Conservation (phyloP, 768 basidiomycete species). For the Trametes sanguinea region DNA sequence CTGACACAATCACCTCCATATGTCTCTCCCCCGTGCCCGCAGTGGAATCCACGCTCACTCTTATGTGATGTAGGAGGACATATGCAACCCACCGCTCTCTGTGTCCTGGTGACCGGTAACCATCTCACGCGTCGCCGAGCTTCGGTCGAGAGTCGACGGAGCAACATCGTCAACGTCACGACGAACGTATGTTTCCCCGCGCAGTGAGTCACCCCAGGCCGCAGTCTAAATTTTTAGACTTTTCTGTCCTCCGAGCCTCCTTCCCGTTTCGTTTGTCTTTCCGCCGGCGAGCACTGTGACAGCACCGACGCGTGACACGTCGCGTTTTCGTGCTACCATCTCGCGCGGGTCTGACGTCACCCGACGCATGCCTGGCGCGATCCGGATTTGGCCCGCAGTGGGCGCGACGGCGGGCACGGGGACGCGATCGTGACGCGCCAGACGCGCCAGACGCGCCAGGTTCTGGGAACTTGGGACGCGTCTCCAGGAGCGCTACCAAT, state of each 20-base stretch:
- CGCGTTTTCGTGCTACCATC: constrained; percentile 7
- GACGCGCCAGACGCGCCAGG: neutral
- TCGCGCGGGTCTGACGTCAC: constrained; percentile 18
- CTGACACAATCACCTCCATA: neutral
- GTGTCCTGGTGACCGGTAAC: constrained; percentile 10
- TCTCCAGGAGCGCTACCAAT: too few species aligned
- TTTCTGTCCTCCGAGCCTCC: neutral
- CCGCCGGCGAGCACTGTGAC: constrained; percentile 1
- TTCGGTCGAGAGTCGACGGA: neutral
- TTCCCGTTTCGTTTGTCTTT: neutral
- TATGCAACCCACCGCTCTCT: neutral
- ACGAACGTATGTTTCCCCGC: neutral
- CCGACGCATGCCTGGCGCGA: constrained; percentile 7
- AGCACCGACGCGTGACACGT: constrained; percentile 10
- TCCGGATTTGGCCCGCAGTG: constrained; percentile 6
- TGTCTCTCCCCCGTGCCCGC: neutral
- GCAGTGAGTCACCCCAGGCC: neutral
- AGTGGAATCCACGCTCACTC: neutral
- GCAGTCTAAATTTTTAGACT: neutral
- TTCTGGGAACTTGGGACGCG: neutral
- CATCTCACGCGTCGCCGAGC: constrained; percentile 1
- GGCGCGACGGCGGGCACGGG: constrained; percentile 2
- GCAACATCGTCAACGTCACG: neutral
- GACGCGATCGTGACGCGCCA: constrained; percentile 5
- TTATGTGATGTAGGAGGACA: neutral